Evolutionary conservation across 768 basidiomycete genomes (phyloP), one percentile per base, ranked within the genome.

Genomic region (Suillus tomentosus): DNA sequence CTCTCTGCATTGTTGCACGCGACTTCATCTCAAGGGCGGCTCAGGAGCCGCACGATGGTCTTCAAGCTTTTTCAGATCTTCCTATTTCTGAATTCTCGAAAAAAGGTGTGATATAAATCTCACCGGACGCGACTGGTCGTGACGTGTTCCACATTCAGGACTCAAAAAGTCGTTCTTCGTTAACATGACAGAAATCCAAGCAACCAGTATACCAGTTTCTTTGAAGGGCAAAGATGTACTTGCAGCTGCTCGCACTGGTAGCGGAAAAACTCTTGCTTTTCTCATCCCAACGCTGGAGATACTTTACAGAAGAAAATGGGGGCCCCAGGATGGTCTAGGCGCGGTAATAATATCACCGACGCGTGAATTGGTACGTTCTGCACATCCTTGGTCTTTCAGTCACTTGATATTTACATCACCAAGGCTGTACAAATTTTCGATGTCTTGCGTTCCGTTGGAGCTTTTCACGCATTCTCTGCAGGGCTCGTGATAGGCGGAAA

Each of bases 391-490:
- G 10, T 10, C 54, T 61, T 31, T 50, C 8, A 51, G 60, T 34
- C 37, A 15, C 53, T 53, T 40, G n/a, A 34, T 50, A 31, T 54
- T 62, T 56, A 19, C 22, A 7, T 47, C 36, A 39, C 59, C n/a
- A 68, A 95, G 94, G 96, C 96, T 2, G 92, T 99, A 19, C 97
- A 99, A 81, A 99, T 98, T 64, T 99, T 99, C 73, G 94, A 96
- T 54, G 95, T 98, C 8, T 76, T 99, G 36, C 87, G 94, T n/a
- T 90, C 92, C 48, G 92, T 99, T 64, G 97, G 97, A 3, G 89
- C 90, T 53, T 89, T 89, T 70, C 96, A 99, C 70, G 82, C 84
- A 19, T 96, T 99, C 77, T 96, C 94, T 7, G 96, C 96, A 0
- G 96, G 96, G 0, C 79, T 99, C 14, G 90, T 99, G 19, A 99